A percentile compares a stretch with the other conserved stretches of the same genome.
Conservation (phyloP, 257 asterid species). For the Apocynum venetum region DNA sequence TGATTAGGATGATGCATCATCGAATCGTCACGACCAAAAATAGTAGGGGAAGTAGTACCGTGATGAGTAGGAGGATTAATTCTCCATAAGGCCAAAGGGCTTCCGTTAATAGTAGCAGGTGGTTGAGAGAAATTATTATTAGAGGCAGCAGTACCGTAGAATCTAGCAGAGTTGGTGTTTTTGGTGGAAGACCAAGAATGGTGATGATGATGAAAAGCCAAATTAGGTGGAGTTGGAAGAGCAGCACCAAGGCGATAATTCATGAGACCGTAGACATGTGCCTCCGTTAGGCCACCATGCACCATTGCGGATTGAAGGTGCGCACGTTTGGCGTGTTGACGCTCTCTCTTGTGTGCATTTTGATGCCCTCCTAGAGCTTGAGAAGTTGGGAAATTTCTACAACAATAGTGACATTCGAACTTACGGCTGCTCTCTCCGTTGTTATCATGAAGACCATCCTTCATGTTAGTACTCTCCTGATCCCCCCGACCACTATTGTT, state of each 20-base stretch:
- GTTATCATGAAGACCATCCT: constrained; percentile 8
- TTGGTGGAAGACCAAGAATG: constrained; percentile 32
- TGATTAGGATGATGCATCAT: constrained; percentile 28
- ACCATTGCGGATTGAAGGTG: constrained; percentile 66
- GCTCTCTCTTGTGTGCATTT: constrained; percentile 87
- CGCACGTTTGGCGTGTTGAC: constrained; percentile 79
- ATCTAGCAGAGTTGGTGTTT: constrained; percentile 19
- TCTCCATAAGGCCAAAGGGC: constrained; percentile 67
- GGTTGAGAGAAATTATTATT: neutral
- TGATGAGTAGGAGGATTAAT: constrained; percentile 27
- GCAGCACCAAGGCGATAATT: constrained; percentile 40
- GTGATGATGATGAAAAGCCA: constrained; percentile 26
- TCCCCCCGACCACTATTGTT: neutral
- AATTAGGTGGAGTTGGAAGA: constrained; percentile 17
- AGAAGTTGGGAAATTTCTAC: constrained; percentile 85
- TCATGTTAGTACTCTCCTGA: neutral
- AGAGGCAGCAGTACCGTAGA: constrained; percentile 17
- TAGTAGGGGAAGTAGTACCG: constrained; percentile 11
- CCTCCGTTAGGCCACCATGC: constrained; percentile 38
- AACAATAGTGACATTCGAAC: constrained; percentile 87
- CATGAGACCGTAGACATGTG: constrained; percentile 53
- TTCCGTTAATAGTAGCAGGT: constrained; percentile 49
- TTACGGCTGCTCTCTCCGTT: constrained; percentile 36
- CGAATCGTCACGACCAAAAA: constrained; percentile 22
- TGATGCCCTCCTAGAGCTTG: constrained; percentile 98